Conservation (phyloP, 164 flowering plant species). For the Buxus sempervirens region DNA sequence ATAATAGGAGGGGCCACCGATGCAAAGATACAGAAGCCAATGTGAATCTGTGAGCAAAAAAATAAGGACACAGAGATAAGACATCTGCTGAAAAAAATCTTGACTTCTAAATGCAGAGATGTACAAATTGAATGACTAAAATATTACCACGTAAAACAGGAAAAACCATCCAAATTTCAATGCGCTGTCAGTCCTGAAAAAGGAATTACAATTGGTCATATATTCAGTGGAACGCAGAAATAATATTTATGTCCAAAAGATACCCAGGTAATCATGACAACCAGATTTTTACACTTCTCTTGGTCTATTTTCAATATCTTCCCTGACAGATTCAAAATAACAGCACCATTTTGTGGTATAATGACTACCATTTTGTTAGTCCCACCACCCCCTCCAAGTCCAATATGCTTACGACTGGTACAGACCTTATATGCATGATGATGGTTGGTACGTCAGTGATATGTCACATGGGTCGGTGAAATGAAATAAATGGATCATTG, state of each 20-base stretch:
- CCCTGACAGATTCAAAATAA: not conserved
- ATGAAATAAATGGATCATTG: too few species aligned
- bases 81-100: not conserved
- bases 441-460: too few species aligned
- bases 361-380: not conserved
- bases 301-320: not conserved
- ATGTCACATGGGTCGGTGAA: too few species aligned
- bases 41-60: conserved; percentile 59
- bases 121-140: not conserved
- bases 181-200: conserved; percentile 89
- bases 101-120: not conserved
- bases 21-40: conserved; percentile 76
- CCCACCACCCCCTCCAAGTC: not conserved
- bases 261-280: not conserved
- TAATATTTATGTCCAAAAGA: not conserved
- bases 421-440: too few species aligned
- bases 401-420: too few species aligned
- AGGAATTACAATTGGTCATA: too few species aligned
- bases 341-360: too few species aligned
- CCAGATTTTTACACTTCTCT: not conserved
- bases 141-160: conserved; percentile 57
- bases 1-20: conserved; percentile 90
- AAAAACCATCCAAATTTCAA: conserved; percentile 88
- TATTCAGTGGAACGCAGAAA: not conserved
- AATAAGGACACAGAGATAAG: conserved; percentile 5